These are phyloP conservation scores for Fusarium sp. DNA, from an alignment of 2,329 filamentous ascomycete species.

Conservation along the genomic window DNA sequence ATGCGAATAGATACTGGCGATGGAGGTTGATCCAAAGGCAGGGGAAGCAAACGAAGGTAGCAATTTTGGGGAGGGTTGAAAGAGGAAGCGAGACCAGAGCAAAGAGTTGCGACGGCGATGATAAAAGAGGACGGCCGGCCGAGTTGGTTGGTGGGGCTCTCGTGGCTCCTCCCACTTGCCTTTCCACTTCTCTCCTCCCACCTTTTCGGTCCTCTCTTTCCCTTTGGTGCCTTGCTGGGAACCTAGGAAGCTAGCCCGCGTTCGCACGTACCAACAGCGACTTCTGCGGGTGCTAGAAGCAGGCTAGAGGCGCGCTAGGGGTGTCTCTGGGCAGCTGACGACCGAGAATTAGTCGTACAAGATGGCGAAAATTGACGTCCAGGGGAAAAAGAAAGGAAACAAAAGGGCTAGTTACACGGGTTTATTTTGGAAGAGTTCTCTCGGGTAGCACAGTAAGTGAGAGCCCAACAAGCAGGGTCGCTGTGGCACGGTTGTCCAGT, in stretches of 20 bases:
- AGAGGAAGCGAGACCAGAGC: constrained; percentile 36
- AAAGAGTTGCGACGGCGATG: constrained; percentile 43
- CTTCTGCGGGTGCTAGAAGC: constrained; percentile 31
- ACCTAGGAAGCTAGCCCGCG: constrained; percentile 6
- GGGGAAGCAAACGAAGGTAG: constrained; percentile 27
- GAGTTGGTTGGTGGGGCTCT: constrained; percentile 40
- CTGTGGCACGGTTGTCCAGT: constrained; percentile 7
- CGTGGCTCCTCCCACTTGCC: constrained; percentile 22
- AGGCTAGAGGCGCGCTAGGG: constrained; percentile 35
- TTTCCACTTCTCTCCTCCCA: constrained; percentile 10
- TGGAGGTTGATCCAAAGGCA: constrained; percentile 17
- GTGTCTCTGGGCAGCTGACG: constrained; percentile 29
- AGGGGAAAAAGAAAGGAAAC: neutral
- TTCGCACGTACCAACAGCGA: constrained; percentile 11
- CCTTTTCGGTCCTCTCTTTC: constrained; percentile 18
- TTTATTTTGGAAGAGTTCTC: neutral
- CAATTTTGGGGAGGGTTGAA: constrained; percentile 30
- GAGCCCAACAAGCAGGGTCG: neutral
- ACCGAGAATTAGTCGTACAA: neutral
- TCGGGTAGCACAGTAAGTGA: constrained; percentile 1
- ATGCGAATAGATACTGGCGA: constrained; percentile 22
- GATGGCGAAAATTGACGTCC: constrained; percentile 10
- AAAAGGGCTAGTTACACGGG: neutral
- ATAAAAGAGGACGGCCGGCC: constrained; percentile 42
- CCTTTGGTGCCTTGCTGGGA: constrained; percentile 13